phyloP scores from a whole-genome alignment of 129 eudicot species.

The Sambucus nigra region DNA sequence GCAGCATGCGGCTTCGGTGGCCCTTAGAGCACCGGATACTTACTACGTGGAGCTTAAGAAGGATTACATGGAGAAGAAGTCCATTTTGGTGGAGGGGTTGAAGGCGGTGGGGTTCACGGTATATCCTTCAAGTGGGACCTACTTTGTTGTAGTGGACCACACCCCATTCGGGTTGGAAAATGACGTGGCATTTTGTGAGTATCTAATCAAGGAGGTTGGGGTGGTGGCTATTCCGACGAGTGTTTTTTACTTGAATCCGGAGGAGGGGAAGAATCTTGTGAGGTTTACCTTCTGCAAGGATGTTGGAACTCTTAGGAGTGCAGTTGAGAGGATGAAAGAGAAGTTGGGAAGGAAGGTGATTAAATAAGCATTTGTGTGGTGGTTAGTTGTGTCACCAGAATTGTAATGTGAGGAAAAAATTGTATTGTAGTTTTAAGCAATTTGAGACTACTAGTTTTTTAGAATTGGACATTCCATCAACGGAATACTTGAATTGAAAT shows the following conservation, averaged over 20 bases:
- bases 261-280: conserved; percentile 85
- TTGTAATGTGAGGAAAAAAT: neutral
- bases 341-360: conserved; percentile 34
- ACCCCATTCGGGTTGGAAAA: conserved; percentile 71
- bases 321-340: conserved; percentile 86
- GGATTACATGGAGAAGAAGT: conserved; percentile 72
- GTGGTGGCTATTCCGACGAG: conserved; percentile 99
- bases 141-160: conserved; percentile 92
- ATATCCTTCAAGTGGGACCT: conserved; percentile 89
- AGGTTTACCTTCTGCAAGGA: conserved; percentile 96
- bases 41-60: conserved; percentile 62
- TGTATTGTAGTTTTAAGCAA: conserved; percentile 1
- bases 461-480: too few relatives aligned
- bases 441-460: too few relatives aligned
- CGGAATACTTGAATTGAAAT: too few relatives aligned
- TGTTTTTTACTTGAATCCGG: conserved; percentile 78
- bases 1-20: conserved; percentile 78
- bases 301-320: conserved; percentile 78
- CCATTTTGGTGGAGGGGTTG: conserved; percentile 74
- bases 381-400: neutral
- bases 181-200: conserved; percentile 85
- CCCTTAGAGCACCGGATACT: conserved; percentile 65
- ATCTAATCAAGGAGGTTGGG: conserved; percentile 89
- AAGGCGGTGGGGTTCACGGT: conserved; percentile 78
- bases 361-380: neutral